These are phyloP conservation scores for Ganoderma multipileum DNA, from an alignment of 1,284 basidiomycete genomes.

Conservation along the genomic window DNA sequence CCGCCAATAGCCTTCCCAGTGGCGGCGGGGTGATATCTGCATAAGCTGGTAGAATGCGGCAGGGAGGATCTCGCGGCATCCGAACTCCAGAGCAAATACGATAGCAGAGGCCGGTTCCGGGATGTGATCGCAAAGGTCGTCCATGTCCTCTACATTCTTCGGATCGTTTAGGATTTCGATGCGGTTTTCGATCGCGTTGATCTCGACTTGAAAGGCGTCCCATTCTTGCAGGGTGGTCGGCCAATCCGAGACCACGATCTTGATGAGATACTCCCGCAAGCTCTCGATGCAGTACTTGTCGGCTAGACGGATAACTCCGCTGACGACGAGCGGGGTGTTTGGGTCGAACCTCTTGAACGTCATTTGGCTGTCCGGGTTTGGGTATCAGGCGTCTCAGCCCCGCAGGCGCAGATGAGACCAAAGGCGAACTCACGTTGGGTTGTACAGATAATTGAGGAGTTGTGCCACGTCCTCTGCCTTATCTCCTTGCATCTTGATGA, in stretches of 20 bases:
- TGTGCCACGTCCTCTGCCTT: background rate
- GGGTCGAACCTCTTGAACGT: background rate
- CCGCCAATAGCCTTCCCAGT: too few relatives aligned
- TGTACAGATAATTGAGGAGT: conserved; percentile 1
- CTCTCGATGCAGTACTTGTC: conserved; percentile 6
- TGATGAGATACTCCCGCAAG: conserved; percentile 1
- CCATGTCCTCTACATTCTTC: too few relatives aligned
- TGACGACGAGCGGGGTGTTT: background rate
- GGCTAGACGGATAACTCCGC: background rate
- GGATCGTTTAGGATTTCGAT: background rate
- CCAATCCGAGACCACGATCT: conserved; percentile 2
- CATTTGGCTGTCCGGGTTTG: background rate
- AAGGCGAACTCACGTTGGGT: background rate
- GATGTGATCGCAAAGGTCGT: background rate
- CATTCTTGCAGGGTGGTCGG: background rate
- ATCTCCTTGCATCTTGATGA: background rate
- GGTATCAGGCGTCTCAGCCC: too few relatives aligned
- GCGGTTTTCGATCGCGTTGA: background rate
- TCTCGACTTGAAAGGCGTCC: background rate
- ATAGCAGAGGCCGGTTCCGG: background rate
- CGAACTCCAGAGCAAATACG: background rate
- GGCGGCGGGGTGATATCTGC: too few relatives aligned
- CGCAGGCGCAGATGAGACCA: too few relatives aligned
- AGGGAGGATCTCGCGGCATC: background rate
- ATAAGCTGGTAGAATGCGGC: background rate